Conservation (phyloP, 257 asterid species). For the Solanum bukasovii region DNA sequence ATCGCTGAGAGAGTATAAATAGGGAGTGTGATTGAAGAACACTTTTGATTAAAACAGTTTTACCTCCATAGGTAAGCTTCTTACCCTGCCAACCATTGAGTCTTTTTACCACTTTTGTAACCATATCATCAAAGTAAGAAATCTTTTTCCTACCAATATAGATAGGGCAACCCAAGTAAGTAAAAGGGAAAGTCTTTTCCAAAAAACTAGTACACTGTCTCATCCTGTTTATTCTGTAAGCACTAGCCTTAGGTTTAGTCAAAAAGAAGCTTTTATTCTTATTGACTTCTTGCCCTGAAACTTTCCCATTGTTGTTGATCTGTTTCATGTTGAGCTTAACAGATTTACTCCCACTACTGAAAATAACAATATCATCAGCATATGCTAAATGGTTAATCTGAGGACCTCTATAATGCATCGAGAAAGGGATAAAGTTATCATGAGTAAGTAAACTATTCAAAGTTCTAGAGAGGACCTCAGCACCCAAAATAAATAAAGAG, state of each 20-base stretch:
- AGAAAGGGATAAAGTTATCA: neutral
- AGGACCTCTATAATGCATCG: neutral
- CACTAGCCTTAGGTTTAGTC: neutral
- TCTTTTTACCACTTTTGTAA: too few relatives aligned
- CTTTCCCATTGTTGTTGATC: neutral
- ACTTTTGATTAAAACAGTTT: too few relatives aligned
- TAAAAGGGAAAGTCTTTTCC: neutral
- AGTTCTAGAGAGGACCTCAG: too few relatives aligned
- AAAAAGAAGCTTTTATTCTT: too few relatives aligned
- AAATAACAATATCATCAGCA: neutral
- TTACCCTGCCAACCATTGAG: too few relatives aligned
- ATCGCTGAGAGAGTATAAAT: too few relatives aligned
- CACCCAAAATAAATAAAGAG: too few relatives aligned
- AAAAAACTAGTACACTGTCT: neutral
- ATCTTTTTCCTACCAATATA: neutral
- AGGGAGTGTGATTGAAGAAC: too few relatives aligned
- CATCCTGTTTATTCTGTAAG: neutral
- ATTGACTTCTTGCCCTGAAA: neutral
- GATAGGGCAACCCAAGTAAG: neutral
- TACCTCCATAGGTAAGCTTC: too few relatives aligned
- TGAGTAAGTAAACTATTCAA: too few relatives aligned
- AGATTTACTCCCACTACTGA: neutral
- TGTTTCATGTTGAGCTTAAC: neutral
- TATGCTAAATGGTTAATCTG: neutral
- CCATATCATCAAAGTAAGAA: neutral